Conservation (phyloP, 1,284 basidiomycete genomes). For the Mycena sp. region DNA sequence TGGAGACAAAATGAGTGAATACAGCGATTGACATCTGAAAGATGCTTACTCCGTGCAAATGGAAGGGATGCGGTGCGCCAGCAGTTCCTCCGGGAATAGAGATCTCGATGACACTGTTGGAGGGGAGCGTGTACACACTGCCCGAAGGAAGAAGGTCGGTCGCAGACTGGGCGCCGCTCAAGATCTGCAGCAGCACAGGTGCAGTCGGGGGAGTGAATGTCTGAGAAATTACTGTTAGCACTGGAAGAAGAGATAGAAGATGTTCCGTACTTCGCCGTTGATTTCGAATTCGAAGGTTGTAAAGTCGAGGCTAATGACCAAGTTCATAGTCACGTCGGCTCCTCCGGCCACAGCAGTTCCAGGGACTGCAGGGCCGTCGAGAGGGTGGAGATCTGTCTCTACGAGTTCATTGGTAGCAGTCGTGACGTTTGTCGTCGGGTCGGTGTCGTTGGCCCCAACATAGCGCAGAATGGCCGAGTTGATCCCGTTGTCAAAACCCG, state of each 20-base stretch:
- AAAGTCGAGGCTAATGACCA: conserved; percentile 32
- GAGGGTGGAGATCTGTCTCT: conserved; percentile 44
- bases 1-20: neutral
- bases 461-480: conserved; percentile 31
- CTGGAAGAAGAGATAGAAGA: conserved; percentile 51
- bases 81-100: neutral
- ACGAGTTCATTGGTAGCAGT: conserved; percentile 31
- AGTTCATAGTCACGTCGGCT: conserved; percentile 38
- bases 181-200: conserved; percentile 53
- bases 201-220: conserved; percentile 30
- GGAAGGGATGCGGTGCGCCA: neutral
- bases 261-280: conserved; percentile 36
- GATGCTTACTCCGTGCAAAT: neutral
- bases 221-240: conserved; percentile 36
- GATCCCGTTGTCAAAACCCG: conserved; percentile 38
- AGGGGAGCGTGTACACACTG: conserved; percentile 41
- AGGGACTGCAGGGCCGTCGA: conserved; percentile 38
- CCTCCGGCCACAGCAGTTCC: conserved; percentile 37
- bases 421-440: conserved; percentile 39
- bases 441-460: conserved; percentile 7
- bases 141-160: conserved; percentile 50
- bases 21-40: conserved; percentile 10
- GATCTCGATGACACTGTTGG: conserved; percentile 22
- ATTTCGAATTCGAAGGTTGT: conserved; percentile 31
- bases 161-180: conserved; percentile 50